A percentile compares a stretch with the other conserved stretches of the same genome.
Conservation (phyloP, 768 basidiomycete genomes). For the Agrocybe praecox region DNA sequence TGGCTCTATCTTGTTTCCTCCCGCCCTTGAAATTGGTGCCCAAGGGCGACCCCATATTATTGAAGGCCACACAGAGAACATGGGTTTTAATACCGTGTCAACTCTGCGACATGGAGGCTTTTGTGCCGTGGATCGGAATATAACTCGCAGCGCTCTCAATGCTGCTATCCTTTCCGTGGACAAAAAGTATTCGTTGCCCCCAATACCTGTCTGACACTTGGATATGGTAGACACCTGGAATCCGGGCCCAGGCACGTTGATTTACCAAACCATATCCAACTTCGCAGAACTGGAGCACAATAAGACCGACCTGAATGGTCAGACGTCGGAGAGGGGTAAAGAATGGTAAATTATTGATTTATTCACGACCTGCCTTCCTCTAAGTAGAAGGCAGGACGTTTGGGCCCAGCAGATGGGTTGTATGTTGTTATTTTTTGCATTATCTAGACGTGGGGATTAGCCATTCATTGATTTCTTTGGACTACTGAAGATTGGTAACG, state of each 20-base stretch:
- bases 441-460: not conserved
- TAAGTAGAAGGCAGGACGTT: not conserved
- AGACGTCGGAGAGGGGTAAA: not conserved
- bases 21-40: not conserved
- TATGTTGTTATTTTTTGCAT: not conserved
- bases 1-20: not conserved
- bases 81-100: too few relatives aligned
- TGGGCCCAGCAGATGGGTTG: not conserved
- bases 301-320: not conserved
- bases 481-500: not conserved
- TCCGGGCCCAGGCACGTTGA: too few relatives aligned
- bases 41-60: too few relatives aligned
- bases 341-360: not conserved
- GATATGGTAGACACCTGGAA: too few relatives aligned
- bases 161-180: too few relatives aligned
- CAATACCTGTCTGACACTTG: too few relatives aligned
- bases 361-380: not conserved
- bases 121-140: too few relatives aligned
- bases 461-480: not conserved
- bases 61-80: too few relatives aligned
- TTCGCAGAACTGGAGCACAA: not conserved
- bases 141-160: too few relatives aligned
- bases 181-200: too few relatives aligned
- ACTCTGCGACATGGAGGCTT: too few relatives aligned
- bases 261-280: too few relatives aligned